A percentile compares a stretch with the other conserved stretches of the same genome.
Conservation (phyloP, 2,329 filamentous ascomycete genomes). For the Ophiosphaerella korrae region DNA sequence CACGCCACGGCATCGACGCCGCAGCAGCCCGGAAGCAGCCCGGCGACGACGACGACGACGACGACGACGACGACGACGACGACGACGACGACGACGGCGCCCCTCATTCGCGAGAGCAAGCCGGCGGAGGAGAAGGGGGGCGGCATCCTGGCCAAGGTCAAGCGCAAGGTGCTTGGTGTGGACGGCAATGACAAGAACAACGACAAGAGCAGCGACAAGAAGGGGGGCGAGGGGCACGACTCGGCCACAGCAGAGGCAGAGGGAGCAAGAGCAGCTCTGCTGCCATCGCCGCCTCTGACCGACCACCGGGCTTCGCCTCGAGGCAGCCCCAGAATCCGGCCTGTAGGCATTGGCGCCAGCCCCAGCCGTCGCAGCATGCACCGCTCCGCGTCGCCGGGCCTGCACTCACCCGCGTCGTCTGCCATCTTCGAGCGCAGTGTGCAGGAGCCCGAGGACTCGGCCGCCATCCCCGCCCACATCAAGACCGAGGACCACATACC, state of each 20-base stretch:
- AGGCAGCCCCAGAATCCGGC: constrained; percentile 43
- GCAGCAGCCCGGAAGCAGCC: constrained; percentile 12
- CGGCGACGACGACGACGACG: constrained; percentile 27
- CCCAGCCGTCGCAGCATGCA: constrained; percentile 63
- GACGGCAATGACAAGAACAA: constrained; percentile 40
- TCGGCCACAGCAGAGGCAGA: constrained; percentile 5
- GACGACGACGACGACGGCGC: constrained; percentile 26
- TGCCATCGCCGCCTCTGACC: constrained; percentile 40
- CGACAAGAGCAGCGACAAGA: constrained; percentile 31
- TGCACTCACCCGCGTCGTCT: constrained; percentile 78
- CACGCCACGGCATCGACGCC: constrained; percentile 7
- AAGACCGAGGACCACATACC: constrained; percentile 94
- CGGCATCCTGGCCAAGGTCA: constrained; percentile 39
- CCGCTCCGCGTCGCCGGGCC: constrained; percentile 71
- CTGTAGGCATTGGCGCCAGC: constrained; percentile 55
- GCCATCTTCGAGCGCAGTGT: constrained; percentile 94
- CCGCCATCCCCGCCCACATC: constrained; percentile 91
- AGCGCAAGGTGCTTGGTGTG: constrained; percentile 45
- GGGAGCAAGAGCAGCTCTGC: constrained; percentile 21
- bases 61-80: constrained; percentile 24
- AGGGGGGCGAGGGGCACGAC: constrained; percentile 25
- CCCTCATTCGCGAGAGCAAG: constrained; percentile 25
- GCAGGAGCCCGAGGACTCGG: constrained; percentile 77
- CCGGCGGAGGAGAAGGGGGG: constrained; percentile 30
- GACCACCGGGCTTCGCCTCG: constrained; percentile 42